These are phyloP conservation scores for Debaryomycetaceae sp. DNA, from an alignment of 1,139 yeast species.

Conservation along the genomic window DNA sequence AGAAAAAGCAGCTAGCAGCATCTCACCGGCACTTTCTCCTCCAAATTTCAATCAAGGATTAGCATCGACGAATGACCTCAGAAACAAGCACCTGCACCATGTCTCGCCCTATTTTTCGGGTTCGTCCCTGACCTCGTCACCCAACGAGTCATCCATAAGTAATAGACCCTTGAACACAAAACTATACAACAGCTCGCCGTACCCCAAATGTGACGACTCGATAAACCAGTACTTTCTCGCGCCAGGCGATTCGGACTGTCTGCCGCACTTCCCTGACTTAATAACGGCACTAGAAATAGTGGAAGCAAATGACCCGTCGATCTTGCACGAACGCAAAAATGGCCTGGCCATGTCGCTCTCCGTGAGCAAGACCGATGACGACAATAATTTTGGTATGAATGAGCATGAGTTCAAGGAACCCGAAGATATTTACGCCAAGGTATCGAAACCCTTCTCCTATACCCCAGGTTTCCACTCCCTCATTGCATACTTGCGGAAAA, in stretches of 20 bases:
- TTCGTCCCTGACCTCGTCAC: constrained; percentile 12
- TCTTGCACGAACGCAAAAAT: constrained; percentile 37
- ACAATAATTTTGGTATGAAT: constrained; percentile 22
- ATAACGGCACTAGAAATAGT: constrained; percentile 47
- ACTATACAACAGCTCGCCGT: constrained; percentile 8
- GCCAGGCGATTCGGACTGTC: constrained; percentile 30
- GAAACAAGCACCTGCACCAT: constrained; percentile 1
- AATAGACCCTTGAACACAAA: constrained; percentile 5
- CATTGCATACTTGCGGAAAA: constrained; percentile 63
- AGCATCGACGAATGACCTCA: constrained; percentile 1
- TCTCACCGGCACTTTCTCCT: constrained; percentile 41
- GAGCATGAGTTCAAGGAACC: constrained; percentile 53
- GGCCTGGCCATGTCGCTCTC: constrained; percentile 52
- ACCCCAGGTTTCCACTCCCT: constrained; percentile 88
- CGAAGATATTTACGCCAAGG: constrained; percentile 74
- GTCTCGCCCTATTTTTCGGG: constrained; percentile 12
- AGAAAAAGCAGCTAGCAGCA: constrained; percentile 42
- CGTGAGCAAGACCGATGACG: constrained; percentile 48
- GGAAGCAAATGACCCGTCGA: constrained; percentile 37
- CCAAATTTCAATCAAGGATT: constrained; percentile 11
- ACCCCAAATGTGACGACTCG: constrained; percentile 39
- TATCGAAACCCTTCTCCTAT: constrained; percentile 75
- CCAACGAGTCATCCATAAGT: constrained; percentile 12
- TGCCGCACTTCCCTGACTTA: constrained; percentile 53
- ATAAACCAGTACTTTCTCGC: constrained; percentile 65